These are phyloP conservation scores for Colletotrichum liaoningense DNA, from an alignment of 2,329 filamentous ascomycete species.

Conservation along the genomic window DNA sequence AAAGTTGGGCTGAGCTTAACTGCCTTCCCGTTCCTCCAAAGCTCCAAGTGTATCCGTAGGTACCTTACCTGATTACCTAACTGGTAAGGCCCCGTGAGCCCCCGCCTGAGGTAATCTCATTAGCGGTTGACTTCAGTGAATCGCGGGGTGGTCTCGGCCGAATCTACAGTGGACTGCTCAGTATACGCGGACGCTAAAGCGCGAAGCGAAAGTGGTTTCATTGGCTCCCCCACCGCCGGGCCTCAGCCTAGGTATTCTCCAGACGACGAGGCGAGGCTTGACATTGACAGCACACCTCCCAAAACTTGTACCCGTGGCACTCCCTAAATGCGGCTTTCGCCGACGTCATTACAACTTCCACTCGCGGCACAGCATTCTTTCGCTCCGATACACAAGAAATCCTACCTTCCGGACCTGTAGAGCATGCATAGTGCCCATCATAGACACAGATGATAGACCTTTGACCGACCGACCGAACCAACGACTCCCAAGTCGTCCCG, in stretches of 20 bases:
- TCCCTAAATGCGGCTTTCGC: slow-evolving; percentile 20
- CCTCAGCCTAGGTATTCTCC: slow-evolving; percentile 2
- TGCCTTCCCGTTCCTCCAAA: neutral
- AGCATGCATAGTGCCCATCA: slow-evolving; percentile 23
- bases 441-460: slow-evolving; percentile 15
- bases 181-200: neutral
- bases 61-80: neutral
- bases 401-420: neutral
- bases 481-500: neutral
- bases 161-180: slow-evolving; percentile 27
- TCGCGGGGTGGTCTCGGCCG: slow-evolving; percentile 26
- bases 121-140: neutral
- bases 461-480: slow-evolving; percentile 7
- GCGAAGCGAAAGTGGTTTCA: neutral
- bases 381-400: neutral
- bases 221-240: neutral
- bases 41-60: too few species aligned
- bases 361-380: neutral
- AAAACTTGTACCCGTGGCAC: neutral
- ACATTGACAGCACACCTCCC: slow-evolving; percentile 32
- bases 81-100: neutral
- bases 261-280: slow-evolving; percentile 26
- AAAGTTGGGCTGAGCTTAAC: neutral
- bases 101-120: neutral
- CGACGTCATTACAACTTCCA: slow-evolving; percentile 32